Evolutionary conservation across 2,329 filamentous ascomycete genomes (phyloP), one percentile per base, ranked within the genome.

Genomic region (Fonsecaea multimorphosa): DNA sequence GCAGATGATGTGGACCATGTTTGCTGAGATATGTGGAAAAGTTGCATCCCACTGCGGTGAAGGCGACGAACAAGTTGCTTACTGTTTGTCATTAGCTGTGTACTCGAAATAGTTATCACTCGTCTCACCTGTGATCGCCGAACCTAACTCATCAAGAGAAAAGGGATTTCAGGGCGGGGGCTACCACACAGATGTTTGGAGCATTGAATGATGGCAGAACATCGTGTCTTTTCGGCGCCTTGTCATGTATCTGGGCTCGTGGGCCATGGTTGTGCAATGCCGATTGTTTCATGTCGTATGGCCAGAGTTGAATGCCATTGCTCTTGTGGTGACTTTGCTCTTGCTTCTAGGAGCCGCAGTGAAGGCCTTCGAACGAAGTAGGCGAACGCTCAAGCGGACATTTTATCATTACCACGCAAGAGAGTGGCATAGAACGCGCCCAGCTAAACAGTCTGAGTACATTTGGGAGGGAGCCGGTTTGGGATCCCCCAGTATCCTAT

Each of bases 311-410:
- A 51, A 7, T 51, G 46, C 16, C 16, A 51, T 51, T 51, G 46
- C 46, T 51, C 46, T 51, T 51, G 24, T 51, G 46, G 5, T 51
- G 46, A 9, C 46, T 51, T 51, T 51, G 46, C 46, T 51, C 46
- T 51, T 51, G 46, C 46, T 51, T 51, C 46, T 19, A 51, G 46
- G 46, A 51, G 46, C 46, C 16, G 46, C 46, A 51, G 46, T 51
- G n/a, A n/a, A 51, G 57, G 58, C 63, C 7, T 56, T 61, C 63
- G 38, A 65, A 65, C 58, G 63, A 65, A 65, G 63, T 57, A 46
- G 44, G 44, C 9, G 24, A 19, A 46, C 6, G 24, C n/a, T n/a
- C n/a, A n/a, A n/a, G n/a, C n/a, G n/a, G n/a, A n/a, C n/a, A n/a
- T n/a, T 46, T 7, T 16, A 46, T 46, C 9, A 46, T 24, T 24